Base-by-base conservation (phyloP, 192 early-diverging fungal species). In the Coemansia sp. region DNA sequence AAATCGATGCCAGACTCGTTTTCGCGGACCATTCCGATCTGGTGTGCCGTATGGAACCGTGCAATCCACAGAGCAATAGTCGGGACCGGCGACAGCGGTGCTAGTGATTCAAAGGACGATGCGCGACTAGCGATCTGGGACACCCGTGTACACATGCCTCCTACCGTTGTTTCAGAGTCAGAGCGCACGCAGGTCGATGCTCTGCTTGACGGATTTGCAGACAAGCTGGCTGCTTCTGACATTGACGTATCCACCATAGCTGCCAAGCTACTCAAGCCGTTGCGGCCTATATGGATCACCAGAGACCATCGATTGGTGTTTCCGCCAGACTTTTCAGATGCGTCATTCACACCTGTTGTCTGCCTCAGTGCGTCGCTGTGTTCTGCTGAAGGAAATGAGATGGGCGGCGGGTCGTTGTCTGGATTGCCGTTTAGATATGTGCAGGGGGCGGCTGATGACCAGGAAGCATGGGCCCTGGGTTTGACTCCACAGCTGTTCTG, bases 361-460 rank as follows among this genome's bases (percentile, higher is more conserved):
- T 90, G 90, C 64, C 61, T 96, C 9, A 90, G 87, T 64, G 95
- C 93, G 0, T 95, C 93, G 12, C 12, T 16, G 48, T 25, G 20
- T 6, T 20, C 51, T 10, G 19, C 51, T 25, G 74, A 84, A 62
- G 77, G 12, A 48, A 48, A 48, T 0, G 12, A 48, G 10, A 11
- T 14, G 10, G 46, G 12, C 12, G 10, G 16, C 46, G 46, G 46
- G 16, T 55, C 54, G 1, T 22, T 10, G 0, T 22, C 85, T 3
- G 79, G 85, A 45, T 84, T 84, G 19, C 65, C 61, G 9, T 95
- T 88, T 61, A 61, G 83, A 12, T 97, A 97, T 67, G 89, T 97
- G 8, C 95, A 97, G 81, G 95, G 95, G 9, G 88, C 93, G 2
- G 95, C 87, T 0, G 95, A 97, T 75, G 95, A 97, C 71, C 88